phyloP scores from a whole-genome alignment of 768 basidiomycete species.

The Phaffia australis region DNA sequence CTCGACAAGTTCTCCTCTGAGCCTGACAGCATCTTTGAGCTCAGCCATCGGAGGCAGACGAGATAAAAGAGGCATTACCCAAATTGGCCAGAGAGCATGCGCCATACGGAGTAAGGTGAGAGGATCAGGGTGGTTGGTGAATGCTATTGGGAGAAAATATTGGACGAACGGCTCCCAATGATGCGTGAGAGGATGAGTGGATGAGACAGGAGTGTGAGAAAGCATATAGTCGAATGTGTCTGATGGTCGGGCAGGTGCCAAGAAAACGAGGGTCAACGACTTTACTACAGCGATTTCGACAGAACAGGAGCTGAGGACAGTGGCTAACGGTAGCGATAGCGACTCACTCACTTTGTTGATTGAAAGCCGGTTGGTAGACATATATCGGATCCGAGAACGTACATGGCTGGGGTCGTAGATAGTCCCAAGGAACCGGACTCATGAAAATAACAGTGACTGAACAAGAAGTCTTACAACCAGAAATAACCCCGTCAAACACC shows the following conservation, averaged over 20 bases:
- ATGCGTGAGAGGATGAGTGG: conserved; percentile 15
- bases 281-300: too few species aligned
- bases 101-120: conserved; percentile 17
- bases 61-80: conserved; percentile 6
- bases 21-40: background rate
- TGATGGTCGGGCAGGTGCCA: too few species aligned
- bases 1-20: conserved; percentile 4
- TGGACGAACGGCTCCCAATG: conserved; percentile 20
- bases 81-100: conserved; percentile 22
- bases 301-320: too few species aligned
- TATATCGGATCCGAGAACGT: conserved; percentile 15
- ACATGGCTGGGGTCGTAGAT: conserved; percentile 12
- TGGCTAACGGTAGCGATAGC: too few species aligned
- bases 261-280: too few species aligned
- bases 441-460: conserved; percentile 20
- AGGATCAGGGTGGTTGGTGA: conserved; percentile 13
- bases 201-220: too few species aligned
- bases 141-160: conserved; percentile 14
- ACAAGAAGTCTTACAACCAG: background rate
- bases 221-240: too few species aligned
- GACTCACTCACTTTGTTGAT: background rate
- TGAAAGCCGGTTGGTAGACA: conserved; percentile 15
- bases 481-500: background rate
- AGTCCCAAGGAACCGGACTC: conserved; percentile 18
- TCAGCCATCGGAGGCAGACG: conserved; percentile 1